Conservation (phyloP, 371 early-diverging fungal species). For the Circinella minor region DNA sequence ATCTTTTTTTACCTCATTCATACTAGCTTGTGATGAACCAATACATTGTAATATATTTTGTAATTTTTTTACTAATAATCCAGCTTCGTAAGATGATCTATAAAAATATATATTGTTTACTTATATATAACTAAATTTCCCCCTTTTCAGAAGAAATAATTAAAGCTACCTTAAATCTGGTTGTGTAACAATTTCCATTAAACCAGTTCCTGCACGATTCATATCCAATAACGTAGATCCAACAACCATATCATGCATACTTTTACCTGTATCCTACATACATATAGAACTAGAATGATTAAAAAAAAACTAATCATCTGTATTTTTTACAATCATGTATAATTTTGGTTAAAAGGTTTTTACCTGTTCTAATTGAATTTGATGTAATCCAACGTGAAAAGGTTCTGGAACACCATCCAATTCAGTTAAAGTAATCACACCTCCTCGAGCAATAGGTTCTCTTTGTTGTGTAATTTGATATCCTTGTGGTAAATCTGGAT, state of each 20-base stretch:
- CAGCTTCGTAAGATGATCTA: constrained; percentile 77
- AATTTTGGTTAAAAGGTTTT: not conserved
- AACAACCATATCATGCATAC: constrained; percentile 66
- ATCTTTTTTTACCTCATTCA: constrained; percentile 73
- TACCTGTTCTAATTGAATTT: constrained; percentile 88
- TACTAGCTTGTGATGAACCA: constrained; percentile 77
- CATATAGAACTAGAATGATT: not conserved
- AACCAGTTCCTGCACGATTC: constrained; percentile 86
- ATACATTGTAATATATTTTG: constrained; percentile 75
- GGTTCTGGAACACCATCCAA: constrained; percentile 60
- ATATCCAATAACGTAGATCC: constrained; percentile 76
- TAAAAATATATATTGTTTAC: not conserved
- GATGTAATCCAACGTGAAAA: constrained; percentile 72
- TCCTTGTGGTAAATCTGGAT: constrained; percentile 90
- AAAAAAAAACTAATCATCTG: no score
- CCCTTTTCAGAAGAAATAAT: no score
- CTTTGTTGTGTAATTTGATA: constrained; percentile 94
- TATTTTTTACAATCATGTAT: not conserved
- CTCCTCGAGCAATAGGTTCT: constrained; percentile 75
- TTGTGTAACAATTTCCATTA: constrained; percentile 91
- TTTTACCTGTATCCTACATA: constrained; percentile 82
- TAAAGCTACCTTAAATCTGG: constrained; percentile 71
- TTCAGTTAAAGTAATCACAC: constrained; percentile 52
- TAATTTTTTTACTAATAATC: constrained; percentile 75
- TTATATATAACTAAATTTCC: not conserved